Evolutionary conservation across 306 rosid species (phyloP).

Genomic region (Fagus crenata): DNA sequence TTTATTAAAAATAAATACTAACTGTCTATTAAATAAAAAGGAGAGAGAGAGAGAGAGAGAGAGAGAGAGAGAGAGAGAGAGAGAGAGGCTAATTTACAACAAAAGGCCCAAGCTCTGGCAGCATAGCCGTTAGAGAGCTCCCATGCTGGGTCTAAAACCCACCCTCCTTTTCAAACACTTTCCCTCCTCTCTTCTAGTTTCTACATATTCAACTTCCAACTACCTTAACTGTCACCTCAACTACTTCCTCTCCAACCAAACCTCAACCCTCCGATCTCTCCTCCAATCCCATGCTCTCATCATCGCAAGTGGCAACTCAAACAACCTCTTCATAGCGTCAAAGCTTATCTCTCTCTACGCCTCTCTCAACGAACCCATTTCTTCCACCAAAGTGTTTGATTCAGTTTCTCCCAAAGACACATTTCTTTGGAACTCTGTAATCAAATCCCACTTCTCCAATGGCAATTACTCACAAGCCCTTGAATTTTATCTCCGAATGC

Average conservation of each 20-base stretch:
- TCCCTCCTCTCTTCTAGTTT: conserved; percentile 19
- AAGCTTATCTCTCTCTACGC: conserved; percentile 71
- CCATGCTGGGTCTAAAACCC: conserved; percentile 18
- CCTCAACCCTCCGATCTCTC: conserved; percentile 45
- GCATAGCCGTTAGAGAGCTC: not conserved
- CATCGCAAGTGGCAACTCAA: conserved; percentile 67
- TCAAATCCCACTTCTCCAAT: conserved; percentile 67
- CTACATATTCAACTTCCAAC: conserved; percentile 21
- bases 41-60: no score
- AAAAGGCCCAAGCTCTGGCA: not conserved
- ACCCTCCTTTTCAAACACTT: conserved; percentile 19
- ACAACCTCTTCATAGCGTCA: conserved; percentile 65
- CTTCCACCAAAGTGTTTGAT: conserved; percentile 44
- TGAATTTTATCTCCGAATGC: conserved; percentile 55
- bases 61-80: no score
- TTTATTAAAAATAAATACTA: no score
- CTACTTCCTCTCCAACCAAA: conserved; percentile 42
- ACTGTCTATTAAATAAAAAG: no score
- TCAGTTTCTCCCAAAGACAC: conserved; percentile 48
- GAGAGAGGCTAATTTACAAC: not conserved
- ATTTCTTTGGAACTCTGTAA: conserved; percentile 75
- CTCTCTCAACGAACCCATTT: conserved; percentile 39
- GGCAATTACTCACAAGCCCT: conserved; percentile 40
- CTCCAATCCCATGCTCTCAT: conserved; percentile 57
- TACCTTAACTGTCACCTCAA: conserved; percentile 30